phyloP scores from a whole-genome alignment of 2,329 filamentous ascomycete species.

The Penicillium sp. region DNA sequence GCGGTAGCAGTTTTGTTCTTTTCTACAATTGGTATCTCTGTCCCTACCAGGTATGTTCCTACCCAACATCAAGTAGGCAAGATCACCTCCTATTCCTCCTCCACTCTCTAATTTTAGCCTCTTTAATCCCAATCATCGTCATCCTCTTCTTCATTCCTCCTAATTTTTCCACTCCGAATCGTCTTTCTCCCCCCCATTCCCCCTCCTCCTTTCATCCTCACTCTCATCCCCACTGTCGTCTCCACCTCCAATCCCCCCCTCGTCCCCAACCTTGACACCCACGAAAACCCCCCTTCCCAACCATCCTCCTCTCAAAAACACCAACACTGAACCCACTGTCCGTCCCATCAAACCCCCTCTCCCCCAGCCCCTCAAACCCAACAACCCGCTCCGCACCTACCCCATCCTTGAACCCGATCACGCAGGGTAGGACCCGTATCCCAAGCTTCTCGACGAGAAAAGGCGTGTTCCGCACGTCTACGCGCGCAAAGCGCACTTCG shows the following conservation, averaged over 20 bases:
- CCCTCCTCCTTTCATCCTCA: constrained; percentile 15
- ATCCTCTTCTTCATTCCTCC: constrained; percentile 39
- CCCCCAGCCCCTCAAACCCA: constrained; percentile 53
- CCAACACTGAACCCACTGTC: constrained; percentile 46
- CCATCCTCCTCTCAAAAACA: constrained; percentile 48
- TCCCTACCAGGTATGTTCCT: constrained; percentile 1
- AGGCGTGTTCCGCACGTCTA: constrained; percentile 51
- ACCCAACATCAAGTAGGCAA: background rate
- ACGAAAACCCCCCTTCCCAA: constrained; percentile 46
- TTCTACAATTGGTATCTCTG: background rate
- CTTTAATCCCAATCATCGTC: constrained; percentile 54
- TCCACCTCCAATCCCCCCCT: constrained; percentile 28
- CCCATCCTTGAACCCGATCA: constrained; percentile 54
- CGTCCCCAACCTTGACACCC: constrained; percentile 37
- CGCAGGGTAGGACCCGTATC: constrained; percentile 52
- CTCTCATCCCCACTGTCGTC: constrained; percentile 29
- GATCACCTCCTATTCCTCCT: background rate
- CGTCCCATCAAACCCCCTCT: constrained; percentile 42
- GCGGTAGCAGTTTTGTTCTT: background rate
- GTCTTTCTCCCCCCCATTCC: constrained; percentile 23
- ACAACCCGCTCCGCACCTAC: constrained; percentile 49
- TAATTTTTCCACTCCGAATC: constrained; percentile 39
- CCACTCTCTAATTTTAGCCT: background rate
- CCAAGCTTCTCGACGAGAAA: constrained; percentile 54
- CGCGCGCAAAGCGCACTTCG: constrained; percentile 50